Conservation (phyloP, 768 basidiomycete species). For the Rubroboletus satanas region DNA sequence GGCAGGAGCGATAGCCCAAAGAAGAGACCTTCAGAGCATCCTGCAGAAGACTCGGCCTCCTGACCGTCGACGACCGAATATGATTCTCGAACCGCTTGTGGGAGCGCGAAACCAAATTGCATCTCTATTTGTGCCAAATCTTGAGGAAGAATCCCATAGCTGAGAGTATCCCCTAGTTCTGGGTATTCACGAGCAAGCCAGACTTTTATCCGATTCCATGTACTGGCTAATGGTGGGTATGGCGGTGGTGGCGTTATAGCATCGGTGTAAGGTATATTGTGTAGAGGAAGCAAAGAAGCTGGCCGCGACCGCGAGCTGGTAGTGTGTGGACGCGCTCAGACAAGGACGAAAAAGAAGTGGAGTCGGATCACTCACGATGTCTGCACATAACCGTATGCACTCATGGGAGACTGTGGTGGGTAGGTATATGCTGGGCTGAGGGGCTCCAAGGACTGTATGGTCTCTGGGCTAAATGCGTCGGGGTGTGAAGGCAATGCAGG, state of each 20-base stretch:
- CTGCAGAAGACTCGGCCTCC: conserved; percentile 84
- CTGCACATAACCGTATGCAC: conserved; percentile 58
- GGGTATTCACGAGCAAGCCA: conserved; percentile 88
- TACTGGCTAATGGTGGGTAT: conserved; percentile 77
- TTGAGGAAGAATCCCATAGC: conserved; percentile 79
- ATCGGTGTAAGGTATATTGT: conserved; percentile 49
- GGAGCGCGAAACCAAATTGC: conserved; percentile 80
- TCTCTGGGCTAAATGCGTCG: conserved; percentile 57
- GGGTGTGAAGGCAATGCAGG: conserved; percentile 52
- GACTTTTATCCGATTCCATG: conserved; percentile 79
- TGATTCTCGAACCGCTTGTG: conserved; percentile 84
- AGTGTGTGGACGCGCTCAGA: conserved; percentile 3
- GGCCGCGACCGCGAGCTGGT: conserved; percentile 44
- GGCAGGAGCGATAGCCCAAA: conserved; percentile 93
- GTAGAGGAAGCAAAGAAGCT: conserved; percentile 62
- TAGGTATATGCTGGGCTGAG: conserved; percentile 65
- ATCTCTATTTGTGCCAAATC: conserved; percentile 80
- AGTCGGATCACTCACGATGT: conserved; percentile 42
- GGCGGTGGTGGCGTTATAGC: conserved; percentile 34
- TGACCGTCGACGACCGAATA: conserved; percentile 90
- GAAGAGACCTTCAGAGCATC: conserved; percentile 87
- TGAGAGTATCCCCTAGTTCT: conserved; percentile 92
- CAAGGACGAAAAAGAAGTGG: neutral
- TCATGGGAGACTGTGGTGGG: conserved; percentile 58
- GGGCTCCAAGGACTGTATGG: conserved; percentile 48